phyloP scores from a whole-genome alignment of 768 basidiomycete species.

The Leucocoprinus sp. region DNA sequence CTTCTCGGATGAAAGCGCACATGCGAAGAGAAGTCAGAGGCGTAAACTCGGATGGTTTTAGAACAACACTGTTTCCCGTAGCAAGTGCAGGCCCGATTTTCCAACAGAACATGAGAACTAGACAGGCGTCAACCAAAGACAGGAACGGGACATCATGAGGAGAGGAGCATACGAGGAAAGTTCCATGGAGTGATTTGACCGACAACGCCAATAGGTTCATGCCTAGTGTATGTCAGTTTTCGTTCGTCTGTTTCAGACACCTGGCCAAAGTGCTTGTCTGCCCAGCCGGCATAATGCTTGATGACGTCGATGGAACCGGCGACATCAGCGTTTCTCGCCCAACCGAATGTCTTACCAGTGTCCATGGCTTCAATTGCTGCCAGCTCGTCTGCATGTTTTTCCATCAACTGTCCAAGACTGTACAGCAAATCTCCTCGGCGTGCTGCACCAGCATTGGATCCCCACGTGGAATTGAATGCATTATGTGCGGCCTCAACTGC shows the following conservation, averaged over 20 bases:
- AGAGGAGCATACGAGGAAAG: slow-evolving; percentile 26
- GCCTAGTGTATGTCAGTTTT: slow-evolving; percentile 61
- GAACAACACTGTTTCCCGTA: slow-evolving; percentile 26
- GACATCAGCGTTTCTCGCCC: slow-evolving; percentile 44
- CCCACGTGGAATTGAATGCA: slow-evolving; percentile 57
- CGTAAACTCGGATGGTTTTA: slow-evolving; percentile 60
- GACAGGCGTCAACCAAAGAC: slow-evolving; percentile 10
- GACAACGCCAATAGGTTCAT: slow-evolving; percentile 55
- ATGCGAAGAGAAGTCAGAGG: slow-evolving; percentile 55
- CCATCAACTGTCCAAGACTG: slow-evolving; percentile 60
- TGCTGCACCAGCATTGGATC: slow-evolving; percentile 45
- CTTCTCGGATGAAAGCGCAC: slow-evolving; percentile 47
- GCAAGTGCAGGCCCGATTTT: slow-evolving; percentile 74
- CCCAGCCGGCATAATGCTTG: slow-evolving; percentile 85
- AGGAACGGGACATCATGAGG: neutral
- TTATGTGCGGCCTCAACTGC: slow-evolving; percentile 65
- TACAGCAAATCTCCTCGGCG: slow-evolving; percentile 47
- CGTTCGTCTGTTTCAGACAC: slow-evolving; percentile 29
- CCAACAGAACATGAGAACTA: slow-evolving; percentile 57
- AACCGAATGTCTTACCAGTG: slow-evolving; percentile 53
- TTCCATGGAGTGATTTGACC: slow-evolving; percentile 42
- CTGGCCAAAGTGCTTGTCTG: slow-evolving; percentile 49
- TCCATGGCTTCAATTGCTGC: slow-evolving; percentile 71
- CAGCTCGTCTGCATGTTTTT: slow-evolving; percentile 51
- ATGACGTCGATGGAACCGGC: slow-evolving; percentile 38